phyloP scores from a whole-genome alignment of 2,329 filamentous ascomycete species.

The Trichoderma koningii region DNA sequence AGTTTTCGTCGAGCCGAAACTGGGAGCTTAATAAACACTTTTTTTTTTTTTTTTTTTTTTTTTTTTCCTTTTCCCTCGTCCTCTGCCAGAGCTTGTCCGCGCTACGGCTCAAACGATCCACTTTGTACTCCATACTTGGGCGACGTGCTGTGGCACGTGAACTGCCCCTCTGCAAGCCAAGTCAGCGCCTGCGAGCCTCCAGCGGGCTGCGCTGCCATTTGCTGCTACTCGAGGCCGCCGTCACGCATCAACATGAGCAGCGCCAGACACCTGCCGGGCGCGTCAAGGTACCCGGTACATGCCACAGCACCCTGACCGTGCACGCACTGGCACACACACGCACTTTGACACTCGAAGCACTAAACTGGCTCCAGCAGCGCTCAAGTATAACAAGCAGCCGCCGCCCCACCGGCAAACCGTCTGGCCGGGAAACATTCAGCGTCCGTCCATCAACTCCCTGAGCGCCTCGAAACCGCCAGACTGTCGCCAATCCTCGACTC shows the following conservation, averaged over 20 bases:
- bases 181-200: constrained; percentile 1
- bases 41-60: constrained; percentile 25
- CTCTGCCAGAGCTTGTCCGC: background rate
- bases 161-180: constrained; percentile 18
- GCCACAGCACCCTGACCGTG: background rate
- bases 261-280: background rate
- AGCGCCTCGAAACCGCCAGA: background rate
- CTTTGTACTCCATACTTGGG: constrained; percentile 23
- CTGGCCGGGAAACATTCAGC: constrained; percentile 15
- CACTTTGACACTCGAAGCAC: background rate
- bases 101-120: constrained; percentile 5
- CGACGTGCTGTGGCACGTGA: constrained; percentile 26
- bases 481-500: background rate
- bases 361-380: constrained; percentile 1
- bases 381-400: constrained; percentile 23
- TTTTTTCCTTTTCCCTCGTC: constrained; percentile 2
- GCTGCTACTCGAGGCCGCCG: background rate
- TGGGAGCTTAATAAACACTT: constrained; percentile 21
- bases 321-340: background rate
- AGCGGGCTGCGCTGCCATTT: constrained; percentile 4
- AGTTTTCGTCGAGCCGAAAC: constrained; percentile 4
- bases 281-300: constrained; percentile 6
- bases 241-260: background rate
- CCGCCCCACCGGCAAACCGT: constrained; percentile 22
- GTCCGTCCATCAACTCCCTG: constrained; percentile 6